Evolutionary conservation across 2,329 filamentous ascomycete genomes (phyloP).

Genomic region (Cytospora chrysosperma): DNA sequence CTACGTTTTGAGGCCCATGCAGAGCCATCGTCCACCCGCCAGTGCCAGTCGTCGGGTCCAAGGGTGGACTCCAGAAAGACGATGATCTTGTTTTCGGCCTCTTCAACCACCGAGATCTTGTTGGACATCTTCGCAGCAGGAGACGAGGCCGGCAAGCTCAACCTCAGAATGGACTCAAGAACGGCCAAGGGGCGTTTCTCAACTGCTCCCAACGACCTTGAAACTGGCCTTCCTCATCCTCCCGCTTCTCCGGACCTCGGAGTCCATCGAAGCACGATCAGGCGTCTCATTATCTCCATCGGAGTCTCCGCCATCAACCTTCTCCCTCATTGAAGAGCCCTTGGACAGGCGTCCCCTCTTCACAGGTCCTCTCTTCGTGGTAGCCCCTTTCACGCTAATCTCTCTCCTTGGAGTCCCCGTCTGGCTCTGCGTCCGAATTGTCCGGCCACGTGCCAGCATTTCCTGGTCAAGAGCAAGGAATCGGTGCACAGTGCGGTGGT

Average conservation of each 20-base stretch:
- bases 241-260: constrained; percentile 19
- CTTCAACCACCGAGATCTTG: not conserved
- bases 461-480: constrained; percentile 75
- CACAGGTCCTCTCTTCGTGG: not conserved
- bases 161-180: not conserved
- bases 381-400: not conserved
- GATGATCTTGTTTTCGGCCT: not conserved
- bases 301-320: not conserved
- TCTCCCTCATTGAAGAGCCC: not conserved
- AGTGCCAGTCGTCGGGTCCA: not conserved
- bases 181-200: not conserved
- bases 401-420: constrained; percentile 12
- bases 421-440: constrained; percentile 10
- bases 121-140: not conserved
- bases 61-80: not conserved
- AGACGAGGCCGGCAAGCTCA: not conserved
- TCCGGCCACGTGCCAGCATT: constrained; percentile 47
- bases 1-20: not conserved
- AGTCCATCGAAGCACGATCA: not conserved
- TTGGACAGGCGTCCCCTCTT: not conserved
- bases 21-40: not conserved
- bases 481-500: constrained; percentile 84
- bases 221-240: constrained; percentile 17
- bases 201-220: constrained; percentile 4
- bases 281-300: not conserved